Evolutionary conservation across 192 early-diverging fungal species (phyloP), one percentile per base, ranked within the genome.

Genomic region (Coemansia sp.): DNA sequence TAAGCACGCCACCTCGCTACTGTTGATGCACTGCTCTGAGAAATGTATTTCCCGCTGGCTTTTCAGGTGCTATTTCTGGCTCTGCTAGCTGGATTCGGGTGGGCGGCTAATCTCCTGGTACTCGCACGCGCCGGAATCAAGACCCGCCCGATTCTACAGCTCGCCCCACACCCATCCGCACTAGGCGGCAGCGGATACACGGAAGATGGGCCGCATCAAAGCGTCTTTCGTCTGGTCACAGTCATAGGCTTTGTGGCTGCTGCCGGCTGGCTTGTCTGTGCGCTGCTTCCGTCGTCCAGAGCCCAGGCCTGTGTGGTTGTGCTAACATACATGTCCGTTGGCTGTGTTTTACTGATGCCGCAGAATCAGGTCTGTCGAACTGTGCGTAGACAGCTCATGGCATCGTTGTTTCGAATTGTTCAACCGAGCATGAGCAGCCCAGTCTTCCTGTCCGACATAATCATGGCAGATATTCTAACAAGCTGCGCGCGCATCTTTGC

Each of bases 381-480:
- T 6, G 64, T 67, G 47, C 79, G 84, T 8, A 69, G 69, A 61
- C 76, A 76, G 74, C 69, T 85, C 40, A 32, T 67, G 1, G 65
- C 59, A 2, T 67, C 75, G 40, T 69, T 83, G 38, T 62, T 50
- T 32, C 80, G 84, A 18, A 74, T 85, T 16, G 67, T 70, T 12
- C 64, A 69, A 26, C 84, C 84, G 21, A 77, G 69, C 41, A 42
- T 82, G 63, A 8, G 54, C 19, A 71, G 56, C n/a, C 77, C 76
- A 1, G 90, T 93, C 5, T 85, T 79, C 32, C 86, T 93, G 61
- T 81, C 77, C 0, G 97, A 99, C 67, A 86, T 96, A 32, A 89
- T 99, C 41, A 78, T 99, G 57, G 95, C 96, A 0, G 97, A 99
- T 87, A 92, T 98, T 38, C 71, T 99, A 78, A 98, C 96, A 0